Evolutionary conservation across 1,284 basidiomycete species (phyloP).

Genomic region (Xanthoconium separans): DNA sequence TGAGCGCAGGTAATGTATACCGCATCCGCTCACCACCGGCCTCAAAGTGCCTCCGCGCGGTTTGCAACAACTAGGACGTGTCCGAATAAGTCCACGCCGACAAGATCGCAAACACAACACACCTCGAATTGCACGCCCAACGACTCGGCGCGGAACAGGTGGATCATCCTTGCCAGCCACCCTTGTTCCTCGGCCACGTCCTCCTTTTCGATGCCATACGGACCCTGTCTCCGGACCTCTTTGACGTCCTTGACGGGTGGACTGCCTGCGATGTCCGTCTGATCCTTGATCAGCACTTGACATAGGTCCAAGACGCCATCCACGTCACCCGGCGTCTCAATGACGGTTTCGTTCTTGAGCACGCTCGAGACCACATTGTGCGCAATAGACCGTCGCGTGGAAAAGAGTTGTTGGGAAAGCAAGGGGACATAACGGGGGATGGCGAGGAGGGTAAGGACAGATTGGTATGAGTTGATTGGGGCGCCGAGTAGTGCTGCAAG

Average conservation of each 20-base stretch:
- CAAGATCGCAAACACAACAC: constrained; percentile 19
- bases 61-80: constrained; percentile 72
- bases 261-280: constrained; percentile 63
- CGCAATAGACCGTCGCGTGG: constrained; percentile 85
- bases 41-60: constrained; percentile 83
- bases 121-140: constrained; percentile 87
- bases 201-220: constrained; percentile 67
- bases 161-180: constrained; percentile 95
- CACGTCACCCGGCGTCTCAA: constrained; percentile 89
- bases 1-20: constrained; percentile 92
- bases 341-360: constrained; percentile 91
- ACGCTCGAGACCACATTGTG: constrained; percentile 91
- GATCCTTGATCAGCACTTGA: constrained; percentile 87
- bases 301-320: constrained; percentile 89
- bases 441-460: constrained; percentile 89
- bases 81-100: background rate
- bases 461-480: constrained; percentile 92
- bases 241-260: constrained; percentile 37
- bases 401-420: constrained; percentile 81
- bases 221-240: constrained; percentile 55
- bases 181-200: constrained; percentile 96
- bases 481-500: constrained; percentile 87
- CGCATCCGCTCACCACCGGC: constrained; percentile 92
- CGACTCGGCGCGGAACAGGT: constrained; percentile 85
- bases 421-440: constrained; percentile 86